phyloP scores from a whole-genome alignment of 2,329 filamentous ascomycete genomes.

The Diaporthe ampelina region DNA sequence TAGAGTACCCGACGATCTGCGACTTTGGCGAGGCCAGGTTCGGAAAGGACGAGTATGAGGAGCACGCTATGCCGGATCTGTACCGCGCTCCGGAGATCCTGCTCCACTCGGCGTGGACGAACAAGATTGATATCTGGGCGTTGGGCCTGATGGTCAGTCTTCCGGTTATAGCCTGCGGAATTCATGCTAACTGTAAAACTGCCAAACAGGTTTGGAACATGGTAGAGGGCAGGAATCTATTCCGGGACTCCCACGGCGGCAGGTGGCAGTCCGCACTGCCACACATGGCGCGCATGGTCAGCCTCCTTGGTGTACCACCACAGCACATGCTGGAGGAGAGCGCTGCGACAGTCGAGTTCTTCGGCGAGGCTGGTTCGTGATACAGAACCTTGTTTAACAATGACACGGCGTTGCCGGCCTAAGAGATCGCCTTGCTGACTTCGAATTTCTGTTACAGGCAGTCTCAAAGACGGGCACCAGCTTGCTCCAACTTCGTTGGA shows the following conservation, averaged over 20 bases:
- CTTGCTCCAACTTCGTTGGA: no score
- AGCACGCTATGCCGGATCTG: not conserved
- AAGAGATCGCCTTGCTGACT: not conserved
- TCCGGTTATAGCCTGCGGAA: no score
- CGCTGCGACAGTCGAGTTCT: not conserved
- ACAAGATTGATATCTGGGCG: not conserved
- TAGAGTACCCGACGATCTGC: not conserved
- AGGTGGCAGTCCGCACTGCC: not conserved
- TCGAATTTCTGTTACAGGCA: no score
- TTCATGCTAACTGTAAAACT: no score
- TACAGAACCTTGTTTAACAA: not conserved
- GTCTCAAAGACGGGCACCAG: no score
- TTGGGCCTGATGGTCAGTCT: not conserved
- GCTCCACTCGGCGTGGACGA: not conserved
- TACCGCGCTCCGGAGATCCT: not conserved
- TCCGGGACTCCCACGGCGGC: not conserved
- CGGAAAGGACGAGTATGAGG: not conserved
- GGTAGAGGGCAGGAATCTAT: not conserved
- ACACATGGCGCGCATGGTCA: not conserved
- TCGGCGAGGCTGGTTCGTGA: not conserved
- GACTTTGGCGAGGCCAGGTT: not conserved
- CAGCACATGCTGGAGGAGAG: not conserved
- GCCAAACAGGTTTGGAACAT: not conserved
- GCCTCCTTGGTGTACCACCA: not conserved
- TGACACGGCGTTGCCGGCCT: no score